Percentiles rank a stretch among this genome's conserved stretches.
Conservation (phyloP, 2,329 filamentous ascomycete genomes). For the Ilyonectria destructans region DNA sequence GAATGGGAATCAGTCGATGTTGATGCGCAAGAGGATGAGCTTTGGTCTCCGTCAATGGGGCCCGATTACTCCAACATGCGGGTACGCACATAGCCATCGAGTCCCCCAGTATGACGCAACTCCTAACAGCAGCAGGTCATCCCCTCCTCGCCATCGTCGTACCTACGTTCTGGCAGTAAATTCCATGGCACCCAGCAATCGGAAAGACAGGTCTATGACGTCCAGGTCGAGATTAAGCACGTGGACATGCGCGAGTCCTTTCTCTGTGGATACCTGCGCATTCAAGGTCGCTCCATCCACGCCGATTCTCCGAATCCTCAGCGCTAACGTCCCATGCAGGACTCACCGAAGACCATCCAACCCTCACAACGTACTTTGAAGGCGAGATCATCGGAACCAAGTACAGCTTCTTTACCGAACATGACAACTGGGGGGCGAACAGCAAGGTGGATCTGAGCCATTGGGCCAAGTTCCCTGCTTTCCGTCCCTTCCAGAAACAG, state of each 20-base stretch:
- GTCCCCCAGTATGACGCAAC: slow-evolving; percentile 19
- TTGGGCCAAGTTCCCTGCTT: slow-evolving; percentile 92
- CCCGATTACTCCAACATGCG: slow-evolving; percentile 56
- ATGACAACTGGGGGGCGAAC: slow-evolving; percentile 91
- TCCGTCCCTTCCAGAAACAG: slow-evolving; percentile 79
- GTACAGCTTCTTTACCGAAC: slow-evolving; percentile 93
- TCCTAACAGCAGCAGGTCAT: slow-evolving; percentile 69
- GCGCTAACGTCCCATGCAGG: slow-evolving; percentile 67
- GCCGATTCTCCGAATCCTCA: slow-evolving; percentile 5
- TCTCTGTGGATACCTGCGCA: slow-evolving; percentile 93
- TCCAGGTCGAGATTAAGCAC: slow-evolving; percentile 97
- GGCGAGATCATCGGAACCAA: slow-evolving; percentile 97
- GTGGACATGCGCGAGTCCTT: slow-evolving; percentile 96
- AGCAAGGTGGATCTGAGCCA: slow-evolving; percentile 94
- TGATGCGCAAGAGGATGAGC: slow-evolving; percentile 50
- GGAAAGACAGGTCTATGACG: slow-evolving; percentile 93
- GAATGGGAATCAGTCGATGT: slow-evolving; percentile 46
- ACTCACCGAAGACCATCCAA: slow-evolving; percentile 94
- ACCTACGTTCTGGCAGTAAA: slow-evolving; percentile 87
- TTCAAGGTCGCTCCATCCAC: slow-evolving; percentile 80
- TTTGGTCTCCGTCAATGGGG: slow-evolving; percentile 57
- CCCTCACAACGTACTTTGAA: slow-evolving; percentile 98
- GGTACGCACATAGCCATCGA: slow-evolving; percentile 48
- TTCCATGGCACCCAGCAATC: slow-evolving; percentile 95
- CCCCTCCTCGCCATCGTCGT: slow-evolving; percentile 87